Conservation (phyloP, 1,284 basidiomycete genomes). For the Xerocomus cyaneibrunnescens region DNA sequence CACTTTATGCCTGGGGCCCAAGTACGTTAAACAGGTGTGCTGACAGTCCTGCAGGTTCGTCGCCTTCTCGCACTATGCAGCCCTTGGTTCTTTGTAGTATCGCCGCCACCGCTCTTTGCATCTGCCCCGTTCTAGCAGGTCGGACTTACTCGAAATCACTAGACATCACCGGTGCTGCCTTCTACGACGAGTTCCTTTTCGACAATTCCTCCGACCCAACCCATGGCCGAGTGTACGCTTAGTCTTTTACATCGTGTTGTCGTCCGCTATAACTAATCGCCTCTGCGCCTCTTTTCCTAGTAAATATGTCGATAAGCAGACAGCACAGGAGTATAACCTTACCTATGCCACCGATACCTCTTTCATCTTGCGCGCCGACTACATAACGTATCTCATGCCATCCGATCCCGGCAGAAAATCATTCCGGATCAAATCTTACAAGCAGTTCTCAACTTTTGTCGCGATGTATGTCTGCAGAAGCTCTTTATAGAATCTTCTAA, state of each 20-base stretch:
- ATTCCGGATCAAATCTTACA: conserved; percentile 26
- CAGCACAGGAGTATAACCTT: conserved; percentile 34
- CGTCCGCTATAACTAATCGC: neutral
- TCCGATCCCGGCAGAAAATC: conserved; percentile 31
- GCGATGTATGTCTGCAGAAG: conserved; percentile 17
- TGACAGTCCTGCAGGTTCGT: conserved; percentile 11
- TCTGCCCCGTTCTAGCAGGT: conserved; percentile 2
- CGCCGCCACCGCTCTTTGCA: neutral
- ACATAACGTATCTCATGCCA: conserved; percentile 24
- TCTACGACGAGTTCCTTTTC: conserved; percentile 34
- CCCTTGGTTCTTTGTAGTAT: neutral
- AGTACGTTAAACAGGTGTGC: neutral
- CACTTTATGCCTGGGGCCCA: neutral
- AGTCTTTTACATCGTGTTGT: neutral
- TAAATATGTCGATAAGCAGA: conserved; percentile 35
- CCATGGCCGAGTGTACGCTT: conserved; percentile 36
- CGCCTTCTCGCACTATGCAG: conserved; percentile 10
- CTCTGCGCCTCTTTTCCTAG: conserved; percentile 14
- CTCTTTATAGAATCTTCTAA: neutral
- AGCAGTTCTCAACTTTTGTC: conserved; percentile 14
- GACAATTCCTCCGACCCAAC: conserved; percentile 36
- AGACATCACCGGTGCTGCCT: conserved; percentile 29
- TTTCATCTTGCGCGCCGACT: conserved; percentile 40
- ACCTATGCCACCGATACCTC: conserved; percentile 30
- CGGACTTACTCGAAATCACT: conserved; percentile 14